Conservation (phyloP, 2,329 filamentous ascomycete genomes). For the Gliomastix tumulicola region DNA sequence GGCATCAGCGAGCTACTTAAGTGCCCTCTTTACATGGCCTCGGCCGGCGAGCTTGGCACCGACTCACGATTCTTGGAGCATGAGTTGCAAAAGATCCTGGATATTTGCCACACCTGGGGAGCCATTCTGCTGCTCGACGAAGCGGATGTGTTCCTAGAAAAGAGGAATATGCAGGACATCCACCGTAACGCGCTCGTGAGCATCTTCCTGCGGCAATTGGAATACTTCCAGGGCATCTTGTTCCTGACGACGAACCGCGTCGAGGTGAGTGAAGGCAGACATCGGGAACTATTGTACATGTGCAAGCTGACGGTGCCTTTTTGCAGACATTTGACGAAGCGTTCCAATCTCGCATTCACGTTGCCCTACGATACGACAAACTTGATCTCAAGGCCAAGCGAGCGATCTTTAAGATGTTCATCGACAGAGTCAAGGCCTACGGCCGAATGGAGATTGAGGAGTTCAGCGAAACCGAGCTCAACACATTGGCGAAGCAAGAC, state of each 20-base stretch:
- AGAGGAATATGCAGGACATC: slow-evolving; percentile 75
- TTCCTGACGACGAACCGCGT: slow-evolving; percentile 88
- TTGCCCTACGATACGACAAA: slow-evolving; percentile 74
- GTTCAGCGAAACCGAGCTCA: slow-evolving; percentile 62
- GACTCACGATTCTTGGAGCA: slow-evolving; percentile 66
- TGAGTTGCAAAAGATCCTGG: slow-evolving; percentile 76
- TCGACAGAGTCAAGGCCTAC: slow-evolving; percentile 62
- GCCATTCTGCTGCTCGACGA: slow-evolving; percentile 82
- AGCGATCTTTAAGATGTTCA: slow-evolving; percentile 77
- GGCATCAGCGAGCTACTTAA: slow-evolving; percentile 78
- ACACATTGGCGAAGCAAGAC: slow-evolving; percentile 58
- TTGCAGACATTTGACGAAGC: slow-evolving; percentile 76
- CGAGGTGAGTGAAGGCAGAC: slow-evolving; percentile 35
- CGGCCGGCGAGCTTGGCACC: slow-evolving; percentile 74
- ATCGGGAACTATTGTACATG: not conserved
- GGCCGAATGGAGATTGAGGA: slow-evolving; percentile 53
- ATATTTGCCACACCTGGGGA: slow-evolving; percentile 81
- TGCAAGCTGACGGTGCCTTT: not conserved
- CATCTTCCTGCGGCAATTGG: slow-evolving; percentile 78
- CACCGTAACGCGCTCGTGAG: slow-evolving; percentile 80
- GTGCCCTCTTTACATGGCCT: slow-evolving; percentile 77
- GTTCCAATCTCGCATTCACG: slow-evolving; percentile 82
- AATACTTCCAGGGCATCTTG: slow-evolving; percentile 88
- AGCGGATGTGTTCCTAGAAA: slow-evolving; percentile 78
- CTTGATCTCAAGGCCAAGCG: slow-evolving; percentile 66